Percentiles rank a stretch among this genome's conserved stretches.
Evolutionary conservation across 2,329 filamentous ascomycete genomes (phyloP).

Genomic region (Cadophora gregata): DNA sequence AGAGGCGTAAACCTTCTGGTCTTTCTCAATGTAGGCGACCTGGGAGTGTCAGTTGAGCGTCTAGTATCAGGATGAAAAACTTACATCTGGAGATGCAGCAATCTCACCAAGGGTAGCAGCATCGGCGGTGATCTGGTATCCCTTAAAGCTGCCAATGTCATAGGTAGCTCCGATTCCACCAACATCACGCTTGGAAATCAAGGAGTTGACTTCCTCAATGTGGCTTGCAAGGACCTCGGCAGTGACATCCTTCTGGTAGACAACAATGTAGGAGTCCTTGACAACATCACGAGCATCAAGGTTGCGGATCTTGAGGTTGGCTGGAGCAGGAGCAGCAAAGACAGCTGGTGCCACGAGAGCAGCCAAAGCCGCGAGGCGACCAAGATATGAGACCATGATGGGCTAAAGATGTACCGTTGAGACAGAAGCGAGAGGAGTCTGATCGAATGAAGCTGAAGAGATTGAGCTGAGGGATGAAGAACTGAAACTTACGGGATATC

Average conservation of each 20-base stretch:
- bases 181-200: constrained; percentile 62
- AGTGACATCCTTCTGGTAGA: constrained; percentile 63
- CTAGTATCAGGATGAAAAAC: neutral
- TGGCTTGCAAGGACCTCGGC: constrained; percentile 56
- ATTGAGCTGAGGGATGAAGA: constrained; percentile 22
- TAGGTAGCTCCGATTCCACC: constrained; percentile 44
- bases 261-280: constrained; percentile 61
- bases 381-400: constrained; percentile 40
- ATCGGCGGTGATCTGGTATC: constrained; percentile 41
- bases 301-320: constrained; percentile 50
- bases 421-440: constrained; percentile 16
- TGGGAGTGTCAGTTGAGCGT: constrained; percentile 2
- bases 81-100: constrained; percentile 40
- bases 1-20: constrained; percentile 43
- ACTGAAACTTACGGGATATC: constrained; percentile 1
- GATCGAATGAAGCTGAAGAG: constrained; percentile 16
- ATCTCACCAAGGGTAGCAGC: constrained; percentile 39
- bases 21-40: constrained; percentile 43
- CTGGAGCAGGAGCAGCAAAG: constrained; percentile 36
- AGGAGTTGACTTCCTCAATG: constrained; percentile 53
- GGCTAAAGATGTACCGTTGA: constrained; percentile 13
- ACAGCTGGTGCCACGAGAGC: constrained; percentile 38
- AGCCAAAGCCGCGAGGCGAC: constrained; percentile 39
- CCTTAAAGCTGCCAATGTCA: constrained; percentile 37
- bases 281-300: constrained; percentile 51